Base-by-base conservation (phyloP, 768 basidiomycete genomes). In the Suillus subaureus region DNA sequence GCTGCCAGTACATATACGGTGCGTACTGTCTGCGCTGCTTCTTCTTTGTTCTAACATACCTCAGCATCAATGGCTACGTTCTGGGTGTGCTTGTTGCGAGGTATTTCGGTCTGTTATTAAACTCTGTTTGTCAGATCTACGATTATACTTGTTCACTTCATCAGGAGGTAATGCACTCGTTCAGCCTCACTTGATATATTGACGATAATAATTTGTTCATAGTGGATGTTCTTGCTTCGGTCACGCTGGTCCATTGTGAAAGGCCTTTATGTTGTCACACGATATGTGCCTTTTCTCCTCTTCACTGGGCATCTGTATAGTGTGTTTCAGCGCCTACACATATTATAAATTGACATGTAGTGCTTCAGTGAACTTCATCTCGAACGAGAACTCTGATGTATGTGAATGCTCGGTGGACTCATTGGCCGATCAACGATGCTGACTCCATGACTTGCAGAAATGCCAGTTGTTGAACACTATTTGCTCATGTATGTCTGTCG, bases 21-120 rank as follows among this genome's bases (percentile, higher is more conserved):
- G n/a, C 7, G 56, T 57, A 5, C 23, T 23, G 13, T 37, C n/a
- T 7, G 5, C 15, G 39, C 23, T 23, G 8, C 23, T 39, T 39
- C 35, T 39, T 23, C 7, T n/a, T 15, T 23, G 4, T 57, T 15
- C 35, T 57, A 23, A 57, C 37, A 2, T 21, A 57, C 4, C n/a
- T 57, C 56, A 57, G 56, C 56, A 11, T 57, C 56, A 13, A 57
- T 57, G 56, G 56, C 35, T 39, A 39, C 56, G 26, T 57, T 57
- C 56, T 57, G 56, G 56, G 56, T 57, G 23, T 8, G 37, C 1
- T 23, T 23, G 1, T 37, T 2, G 1, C 13, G 4, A 16, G 3
- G 8, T 0, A 26, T 23, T 37, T 11, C 12, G 5, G 15, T 26
- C 6, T 15, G 37, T 23, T 16, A 11, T 39, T 57, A 23, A 57